A percentile compares a stretch with the other conserved stretches of the same genome.
Evolutionary conservation across 1,139 yeast genomes (phyloP).

Genomic region (Geotrichum candidum): DNA sequence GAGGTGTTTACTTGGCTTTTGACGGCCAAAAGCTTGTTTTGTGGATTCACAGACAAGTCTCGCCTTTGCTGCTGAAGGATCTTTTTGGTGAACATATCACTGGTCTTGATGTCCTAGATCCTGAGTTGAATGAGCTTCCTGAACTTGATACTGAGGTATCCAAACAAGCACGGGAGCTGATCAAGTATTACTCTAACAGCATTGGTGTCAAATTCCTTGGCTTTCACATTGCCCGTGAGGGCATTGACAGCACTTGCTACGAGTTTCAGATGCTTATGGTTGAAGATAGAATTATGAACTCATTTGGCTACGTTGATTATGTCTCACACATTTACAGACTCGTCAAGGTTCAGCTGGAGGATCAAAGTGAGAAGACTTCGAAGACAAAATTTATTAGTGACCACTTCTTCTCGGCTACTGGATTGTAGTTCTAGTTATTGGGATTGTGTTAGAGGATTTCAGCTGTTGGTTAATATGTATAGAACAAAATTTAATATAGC

Average conservation of each 20-base stretch:
- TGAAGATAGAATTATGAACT: conserved; percentile 48
- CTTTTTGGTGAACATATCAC: conserved; percentile 58
- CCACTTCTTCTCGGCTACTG: conserved; percentile 13
- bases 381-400: conserved; percentile 15
- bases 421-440: neutral
- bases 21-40: conserved; percentile 59
- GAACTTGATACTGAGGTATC: conserved; percentile 65
- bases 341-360: conserved; percentile 30
- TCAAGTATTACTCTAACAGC: conserved; percentile 44
- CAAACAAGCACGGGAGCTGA: conserved; percentile 57
- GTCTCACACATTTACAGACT: conserved; percentile 28
- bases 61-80: conserved; percentile 63
- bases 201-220: conserved; percentile 44
- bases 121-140: conserved; percentile 59
- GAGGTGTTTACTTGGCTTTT: conserved; percentile 75
- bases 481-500: neutral
- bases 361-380: conserved; percentile 19
- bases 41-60: conserved; percentile 69
- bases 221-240: conserved; percentile 59
- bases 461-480: neutral
- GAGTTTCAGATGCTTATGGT: conserved; percentile 57
- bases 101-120: conserved; percentile 44
- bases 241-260: conserved; percentile 55
- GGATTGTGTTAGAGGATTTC: neutral
- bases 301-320: conserved; percentile 6